Evolutionary conservation across 371 early-diverging fungal species (phyloP).

Genomic region (Mortierella sp.): DNA sequence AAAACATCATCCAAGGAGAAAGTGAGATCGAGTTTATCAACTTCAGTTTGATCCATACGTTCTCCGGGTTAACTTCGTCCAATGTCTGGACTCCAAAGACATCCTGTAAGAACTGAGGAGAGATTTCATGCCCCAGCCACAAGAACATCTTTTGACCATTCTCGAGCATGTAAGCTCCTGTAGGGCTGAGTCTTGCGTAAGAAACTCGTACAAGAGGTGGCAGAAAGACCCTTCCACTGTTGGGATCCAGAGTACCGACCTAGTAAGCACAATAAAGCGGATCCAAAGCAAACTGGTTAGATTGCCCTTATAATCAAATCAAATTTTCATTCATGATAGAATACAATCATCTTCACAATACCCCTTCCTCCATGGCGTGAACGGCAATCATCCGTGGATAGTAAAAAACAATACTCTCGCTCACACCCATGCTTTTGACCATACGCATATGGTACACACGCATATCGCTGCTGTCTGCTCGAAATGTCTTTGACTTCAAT

Average conservation of each 20-base stretch:
- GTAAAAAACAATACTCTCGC: slow-evolving; percentile 77
- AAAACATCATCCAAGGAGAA: background rate
- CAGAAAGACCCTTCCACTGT: slow-evolving; percentile 60
- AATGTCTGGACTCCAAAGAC: slow-evolving; percentile 83
- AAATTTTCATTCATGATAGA: background rate
- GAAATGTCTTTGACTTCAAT: slow-evolving; percentile 83
- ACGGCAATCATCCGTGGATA: slow-evolving; percentile 89
- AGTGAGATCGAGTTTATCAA: no score
- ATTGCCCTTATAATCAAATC: no score
- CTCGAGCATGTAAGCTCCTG: slow-evolving; percentile 87
- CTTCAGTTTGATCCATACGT: slow-evolving; percentile 60
- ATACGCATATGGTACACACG: slow-evolving; percentile 84
- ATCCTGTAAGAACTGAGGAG: slow-evolving; percentile 70
- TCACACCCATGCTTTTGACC: slow-evolving; percentile 78
- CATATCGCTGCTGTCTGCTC: slow-evolving; percentile 80
- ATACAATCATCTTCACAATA: slow-evolving; percentile 26
- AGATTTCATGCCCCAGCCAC: slow-evolving; percentile 88
- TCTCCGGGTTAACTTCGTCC: slow-evolving; percentile 78
- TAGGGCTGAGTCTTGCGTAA: slow-evolving; percentile 75
- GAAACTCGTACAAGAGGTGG: slow-evolving; percentile 85
- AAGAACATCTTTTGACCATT: slow-evolving; percentile 83
- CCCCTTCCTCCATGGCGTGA: slow-evolving; percentile 72
- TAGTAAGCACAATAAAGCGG: background rate
- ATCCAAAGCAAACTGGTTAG: background rate
- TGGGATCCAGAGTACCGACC: slow-evolving; percentile 28